A percentile compares a stretch with the other conserved stretches of the same genome.
phyloP scores from a whole-genome alignment of 768 basidiomycete genomes.

The Favolaschia claudopus region DNA sequence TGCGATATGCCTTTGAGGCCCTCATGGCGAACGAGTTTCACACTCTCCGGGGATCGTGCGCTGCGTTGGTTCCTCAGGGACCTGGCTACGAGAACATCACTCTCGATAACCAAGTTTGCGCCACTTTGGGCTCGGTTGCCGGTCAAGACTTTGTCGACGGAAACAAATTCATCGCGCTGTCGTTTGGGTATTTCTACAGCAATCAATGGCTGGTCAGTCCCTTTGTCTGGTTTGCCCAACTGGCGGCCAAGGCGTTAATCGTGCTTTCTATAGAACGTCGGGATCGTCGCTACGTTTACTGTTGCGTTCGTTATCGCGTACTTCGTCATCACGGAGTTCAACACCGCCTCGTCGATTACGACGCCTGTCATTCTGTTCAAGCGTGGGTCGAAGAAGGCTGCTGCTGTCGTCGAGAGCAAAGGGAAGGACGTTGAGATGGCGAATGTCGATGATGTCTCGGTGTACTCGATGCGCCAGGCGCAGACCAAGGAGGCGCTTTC shows the following conservation, averaged over 20 bases:
- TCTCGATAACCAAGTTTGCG: slow-evolving; percentile 77
- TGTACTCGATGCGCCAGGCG: background rate
- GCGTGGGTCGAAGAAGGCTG: slow-evolving; percentile 51
- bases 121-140: slow-evolving; percentile 67
- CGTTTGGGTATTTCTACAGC: slow-evolving; percentile 54
- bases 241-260: background rate
- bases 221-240: background rate
- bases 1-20: slow-evolving; percentile 77
- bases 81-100: slow-evolving; percentile 65
- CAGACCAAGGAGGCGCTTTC: slow-evolving; percentile 37
- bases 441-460: slow-evolving; percentile 3
- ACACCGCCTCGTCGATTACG: slow-evolving; percentile 47
- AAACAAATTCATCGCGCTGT: slow-evolving; percentile 54
- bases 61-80: slow-evolving; percentile 67
- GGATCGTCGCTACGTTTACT: slow-evolving; percentile 73
- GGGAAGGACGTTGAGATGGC: slow-evolving; percentile 5
- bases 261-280: slow-evolving; percentile 59
- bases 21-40: slow-evolving; percentile 86
- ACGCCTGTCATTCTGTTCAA: slow-evolving; percentile 68
- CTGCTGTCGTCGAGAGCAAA: slow-evolving; percentile 1
- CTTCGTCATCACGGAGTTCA: slow-evolving; percentile 66
- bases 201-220: slow-evolving; percentile 52
- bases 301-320: slow-evolving; percentile 60
- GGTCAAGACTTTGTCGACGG: slow-evolving; percentile 73
- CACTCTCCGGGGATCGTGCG: slow-evolving; percentile 66